Evolutionary conservation across 2,329 filamentous ascomycete genomes (phyloP), one percentile per base, ranked within the genome.

Genomic region (Rosellinia necatrix): DNA sequence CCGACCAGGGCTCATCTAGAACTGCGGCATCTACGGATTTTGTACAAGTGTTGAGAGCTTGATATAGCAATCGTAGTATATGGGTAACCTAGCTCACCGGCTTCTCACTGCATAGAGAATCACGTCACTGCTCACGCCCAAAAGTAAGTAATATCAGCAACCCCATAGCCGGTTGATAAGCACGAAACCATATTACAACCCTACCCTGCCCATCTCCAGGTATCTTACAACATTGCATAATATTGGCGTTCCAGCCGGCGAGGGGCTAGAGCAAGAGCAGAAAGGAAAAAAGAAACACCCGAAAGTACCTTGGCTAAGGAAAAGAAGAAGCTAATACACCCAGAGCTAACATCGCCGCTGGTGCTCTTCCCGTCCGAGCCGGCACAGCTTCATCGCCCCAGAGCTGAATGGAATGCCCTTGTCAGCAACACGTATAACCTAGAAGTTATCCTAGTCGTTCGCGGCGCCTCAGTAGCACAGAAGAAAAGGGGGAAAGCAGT

Each of bases 321-420:
- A n/a, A n/a, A n/a, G n/a, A n/a, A n/a, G n/a, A n/a, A n/a, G n/a
- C n/a, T n/a, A n/a, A n/a, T n/a, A n/a, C n/a, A n/a, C n/a, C n/a
- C n/a, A n/a, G n/a, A n/a, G n/a, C n/a, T n/a, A n/a, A n/a, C n/a
- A n/a, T n/a, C n/a, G n/a, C n/a, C n/a, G n/a, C n/a, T n/a, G n/a
- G n/a, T 22, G 19, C 37, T 49, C 21, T 38, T 44, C 27, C 10
- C 9, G 43, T 57, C 49, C 49, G 53, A 57, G 49, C 54, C 38
- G 49, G 19, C 37, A 38, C 35, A 40, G 29, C 43, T 43, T 49
- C 35, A 37, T 15, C 8, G 15, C n/a, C 37, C 30, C 13, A 15
- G 43, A 48, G 48, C 53, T 56, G 53, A 53, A 56, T 27, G 35
- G 13, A 15, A 17, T 37, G 4, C 49, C 27, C 48, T 24, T 42